Evolutionary conservation across 2,329 filamentous ascomycete genomes (phyloP).

Genomic region (Diaporthe helianthi): DNA sequence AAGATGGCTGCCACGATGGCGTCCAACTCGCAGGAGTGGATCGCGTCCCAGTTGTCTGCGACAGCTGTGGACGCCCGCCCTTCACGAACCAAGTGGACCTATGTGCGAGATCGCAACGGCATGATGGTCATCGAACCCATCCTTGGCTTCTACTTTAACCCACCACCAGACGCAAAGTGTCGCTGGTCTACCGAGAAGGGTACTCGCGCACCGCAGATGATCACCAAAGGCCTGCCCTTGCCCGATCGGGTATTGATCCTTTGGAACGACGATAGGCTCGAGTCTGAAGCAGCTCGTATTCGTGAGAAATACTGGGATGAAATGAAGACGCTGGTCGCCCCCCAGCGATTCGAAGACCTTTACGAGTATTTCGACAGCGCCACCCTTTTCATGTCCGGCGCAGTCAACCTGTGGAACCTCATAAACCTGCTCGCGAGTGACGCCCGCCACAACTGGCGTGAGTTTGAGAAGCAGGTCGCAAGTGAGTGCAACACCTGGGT

Average conservation of each 20-base stretch:
- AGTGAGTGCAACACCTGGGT: slow-evolving; percentile 39
- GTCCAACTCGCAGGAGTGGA: slow-evolving; percentile 42
- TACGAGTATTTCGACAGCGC: slow-evolving; percentile 56
- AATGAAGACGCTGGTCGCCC: slow-evolving; percentile 45
- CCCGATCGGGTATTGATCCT: slow-evolving; percentile 13
- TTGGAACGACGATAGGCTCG: slow-evolving; percentile 21
- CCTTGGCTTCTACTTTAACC: slow-evolving; percentile 35
- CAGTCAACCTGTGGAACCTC: slow-evolving; percentile 57
- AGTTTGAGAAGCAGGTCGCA: slow-evolving; percentile 39
- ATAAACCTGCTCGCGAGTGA: slow-evolving; percentile 50
- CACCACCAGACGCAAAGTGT: slow-evolving; percentile 27
- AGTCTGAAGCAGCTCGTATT: slow-evolving; percentile 37
- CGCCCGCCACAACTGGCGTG: slow-evolving; percentile 45
- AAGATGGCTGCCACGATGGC: slow-evolving; percentile 25
- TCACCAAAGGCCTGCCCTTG: slow-evolving; percentile 6
- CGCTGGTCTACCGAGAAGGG: slow-evolving; percentile 36
- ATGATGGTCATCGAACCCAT: slow-evolving; percentile 31
- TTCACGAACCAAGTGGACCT: slow-evolving; percentile 21
- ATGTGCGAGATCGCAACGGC: slow-evolving; percentile 17
- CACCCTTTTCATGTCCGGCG: slow-evolving; percentile 56
- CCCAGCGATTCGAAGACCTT: slow-evolving; percentile 49
- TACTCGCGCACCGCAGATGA: background rate
- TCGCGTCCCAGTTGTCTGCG: slow-evolving; percentile 7
- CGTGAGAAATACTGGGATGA: slow-evolving; percentile 46
- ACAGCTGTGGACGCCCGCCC: background rate